phyloP scores from a whole-genome alignment of 495 filamentous ascomycete genomes.

The Corynascus novoguineensis region DNA sequence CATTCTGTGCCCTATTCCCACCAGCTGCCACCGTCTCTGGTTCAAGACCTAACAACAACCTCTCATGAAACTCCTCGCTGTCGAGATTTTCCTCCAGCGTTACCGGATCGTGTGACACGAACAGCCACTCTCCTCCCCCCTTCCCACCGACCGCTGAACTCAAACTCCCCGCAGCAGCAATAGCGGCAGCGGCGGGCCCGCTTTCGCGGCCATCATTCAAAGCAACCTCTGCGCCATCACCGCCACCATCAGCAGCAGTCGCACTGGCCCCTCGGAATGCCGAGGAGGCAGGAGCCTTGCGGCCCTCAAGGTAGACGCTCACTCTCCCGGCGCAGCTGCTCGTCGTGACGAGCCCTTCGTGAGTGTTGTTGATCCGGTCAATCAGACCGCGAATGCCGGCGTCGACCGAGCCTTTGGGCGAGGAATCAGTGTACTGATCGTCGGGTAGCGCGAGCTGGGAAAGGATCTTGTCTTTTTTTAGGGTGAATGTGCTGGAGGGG shows the following conservation, averaged over 20 bases:
- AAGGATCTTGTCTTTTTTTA: conserved; percentile 62
- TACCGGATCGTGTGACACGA: conserved; percentile 75
- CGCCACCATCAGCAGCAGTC: background rate
- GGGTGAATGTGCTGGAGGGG: conserved; percentile 41
- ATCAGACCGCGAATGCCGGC: conserved; percentile 69
- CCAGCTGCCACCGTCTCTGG: conserved; percentile 1
- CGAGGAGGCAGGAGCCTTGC: conserved; percentile 28
- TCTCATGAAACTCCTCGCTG: conserved; percentile 34
- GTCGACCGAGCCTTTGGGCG: conserved; percentile 83
- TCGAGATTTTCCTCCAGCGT: conserved; percentile 24
- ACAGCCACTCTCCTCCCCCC: conserved; percentile 77
- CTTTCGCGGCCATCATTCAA: background rate
- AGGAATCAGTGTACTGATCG: conserved; percentile 66
- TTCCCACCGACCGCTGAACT: conserved; percentile 58
- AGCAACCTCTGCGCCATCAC: background rate
- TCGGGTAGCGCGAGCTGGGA: conserved; percentile 56
- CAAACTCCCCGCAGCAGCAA: background rate
- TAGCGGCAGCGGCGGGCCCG: background rate
- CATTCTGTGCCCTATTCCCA: conserved; percentile 8
- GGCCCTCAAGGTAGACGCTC: conserved; percentile 79
- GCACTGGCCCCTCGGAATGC: background rate
- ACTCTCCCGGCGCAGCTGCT: conserved; percentile 85
- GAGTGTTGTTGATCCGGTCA: conserved; percentile 67
- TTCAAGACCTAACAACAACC: conserved; percentile 13
- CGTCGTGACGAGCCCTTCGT: conserved; percentile 75